These are phyloP conservation scores for Septoria linicola DNA, from an alignment of 2,329 filamentous ascomycete species.

Conservation along the genomic window DNA sequence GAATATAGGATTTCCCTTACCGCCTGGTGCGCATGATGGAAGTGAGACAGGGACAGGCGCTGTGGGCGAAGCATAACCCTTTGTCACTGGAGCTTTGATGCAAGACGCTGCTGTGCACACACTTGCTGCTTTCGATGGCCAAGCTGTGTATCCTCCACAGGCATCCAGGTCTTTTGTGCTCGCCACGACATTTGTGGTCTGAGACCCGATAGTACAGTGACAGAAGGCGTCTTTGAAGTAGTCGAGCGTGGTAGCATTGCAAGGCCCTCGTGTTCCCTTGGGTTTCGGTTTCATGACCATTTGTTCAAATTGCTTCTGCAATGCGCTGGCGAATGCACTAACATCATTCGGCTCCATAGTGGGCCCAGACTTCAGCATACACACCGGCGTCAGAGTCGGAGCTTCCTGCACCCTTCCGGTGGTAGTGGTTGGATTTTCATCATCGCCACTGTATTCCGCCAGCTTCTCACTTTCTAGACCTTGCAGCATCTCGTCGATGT, in stretches of 20 bases:
- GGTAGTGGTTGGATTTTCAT: conserved; percentile 1
- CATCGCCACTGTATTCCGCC: conserved; percentile 2
- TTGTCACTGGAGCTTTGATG: not conserved
- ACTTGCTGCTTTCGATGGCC: not conserved
- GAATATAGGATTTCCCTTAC: too few relatives aligned
- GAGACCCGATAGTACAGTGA: too few relatives aligned
- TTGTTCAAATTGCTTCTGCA: conserved; percentile 1
- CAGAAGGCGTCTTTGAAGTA: not conserved
- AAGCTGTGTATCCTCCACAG: conserved; percentile 1
- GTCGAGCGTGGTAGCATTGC: not conserved
- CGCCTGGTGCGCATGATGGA: too few relatives aligned
- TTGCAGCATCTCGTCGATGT: conserved; percentile 5
- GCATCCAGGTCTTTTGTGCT: not conserved
- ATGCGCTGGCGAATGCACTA: not conserved
- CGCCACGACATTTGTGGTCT: not conserved
- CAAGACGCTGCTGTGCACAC: not conserved
- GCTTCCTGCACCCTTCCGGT: conserved; percentile 1
- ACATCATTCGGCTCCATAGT: not conserved
- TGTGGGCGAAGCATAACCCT: not conserved
- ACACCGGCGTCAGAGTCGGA: conserved; percentile 1
- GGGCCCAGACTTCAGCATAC: not conserved
- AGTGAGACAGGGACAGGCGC: not conserved
- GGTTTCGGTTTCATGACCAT: not conserved
- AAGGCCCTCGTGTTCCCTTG: not conserved
- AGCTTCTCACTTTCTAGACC: conserved; percentile 7